phyloP scores from a whole-genome alignment of 306 rosid species.

The Malus sieversii region DNA sequence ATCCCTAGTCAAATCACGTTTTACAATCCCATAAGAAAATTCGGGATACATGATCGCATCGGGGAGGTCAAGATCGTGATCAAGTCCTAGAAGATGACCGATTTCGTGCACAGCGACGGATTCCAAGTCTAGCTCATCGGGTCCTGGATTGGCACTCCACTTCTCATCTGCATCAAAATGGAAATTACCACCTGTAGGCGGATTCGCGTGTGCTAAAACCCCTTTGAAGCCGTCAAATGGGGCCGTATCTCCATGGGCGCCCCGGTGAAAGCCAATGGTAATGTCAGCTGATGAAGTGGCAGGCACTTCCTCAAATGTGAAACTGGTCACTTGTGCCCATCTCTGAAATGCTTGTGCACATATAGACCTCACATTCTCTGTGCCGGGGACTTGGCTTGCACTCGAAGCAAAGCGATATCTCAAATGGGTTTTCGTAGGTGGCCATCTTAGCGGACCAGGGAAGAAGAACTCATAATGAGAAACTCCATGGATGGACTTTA shows the following conservation, averaged over 20 bases:
- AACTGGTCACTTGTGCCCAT: conserved; percentile 8
- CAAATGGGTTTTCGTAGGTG: not conserved
- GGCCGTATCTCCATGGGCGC: conserved; percentile 8
- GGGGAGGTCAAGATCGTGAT: not conserved
- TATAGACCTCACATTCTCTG: not conserved
- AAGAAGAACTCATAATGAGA: conserved; percentile 5
- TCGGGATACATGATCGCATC: conserved; percentile 4
- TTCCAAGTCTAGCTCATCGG: not conserved
- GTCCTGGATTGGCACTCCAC: conserved; percentile 11
- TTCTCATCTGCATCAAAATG: conserved; percentile 17
- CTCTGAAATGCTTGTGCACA: conserved; percentile 8
- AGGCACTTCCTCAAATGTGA: not conserved
- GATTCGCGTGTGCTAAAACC: conserved; percentile 7
- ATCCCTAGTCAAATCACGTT: conserved; percentile 1
- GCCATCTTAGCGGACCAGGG: conserved; percentile 10
- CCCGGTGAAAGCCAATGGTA: conserved; percentile 17
- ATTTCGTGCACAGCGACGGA: conserved; percentile 4
- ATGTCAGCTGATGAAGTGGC: not conserved
- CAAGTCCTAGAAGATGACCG: conserved; percentile 14
- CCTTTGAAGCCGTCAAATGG: conserved; percentile 7
- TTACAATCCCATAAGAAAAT: not conserved
- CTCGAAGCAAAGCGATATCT: not conserved
- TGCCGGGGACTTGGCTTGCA: not conserved
- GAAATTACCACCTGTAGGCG: conserved; percentile 14
- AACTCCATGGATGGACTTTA: not conserved